phyloP scores from a whole-genome alignment of 768 basidiomycete genomes.

The Leucogyrophana mollusca region DNA sequence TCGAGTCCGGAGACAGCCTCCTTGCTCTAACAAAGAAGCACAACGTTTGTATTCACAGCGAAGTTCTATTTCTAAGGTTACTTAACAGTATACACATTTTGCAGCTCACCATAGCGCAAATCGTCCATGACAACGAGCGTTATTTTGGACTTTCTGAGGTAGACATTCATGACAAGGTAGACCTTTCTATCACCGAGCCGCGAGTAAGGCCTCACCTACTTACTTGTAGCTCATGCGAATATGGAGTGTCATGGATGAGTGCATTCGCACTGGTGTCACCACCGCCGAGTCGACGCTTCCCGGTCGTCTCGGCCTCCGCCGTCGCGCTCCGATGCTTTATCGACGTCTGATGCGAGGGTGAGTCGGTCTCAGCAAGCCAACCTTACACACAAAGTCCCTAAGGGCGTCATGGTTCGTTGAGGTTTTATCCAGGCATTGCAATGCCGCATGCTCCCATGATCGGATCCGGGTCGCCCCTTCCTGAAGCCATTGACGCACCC shows the following conservation, averaged over 20 bases:
- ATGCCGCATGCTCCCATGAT: slow-evolving; percentile 36
- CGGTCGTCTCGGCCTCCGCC: slow-evolving; percentile 74
- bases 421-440: slow-evolving; percentile 52
- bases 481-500: slow-evolving; percentile 24
- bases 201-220: background rate
- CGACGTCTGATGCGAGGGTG: slow-evolving; percentile 88
- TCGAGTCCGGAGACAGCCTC: slow-evolving; percentile 73
- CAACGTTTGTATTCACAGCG: slow-evolving; percentile 69
- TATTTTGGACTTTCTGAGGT: slow-evolving; percentile 75
- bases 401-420: background rate
- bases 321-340: slow-evolving; percentile 89
- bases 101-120: slow-evolving; percentile 91
- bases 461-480: slow-evolving; percentile 19
- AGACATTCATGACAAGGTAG: slow-evolving; percentile 72
- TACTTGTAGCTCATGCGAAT: slow-evolving; percentile 60
- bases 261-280: slow-evolving; percentile 84
- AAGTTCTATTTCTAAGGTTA: too few species aligned
- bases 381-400: too few species aligned
- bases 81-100: slow-evolving; percentile 2
- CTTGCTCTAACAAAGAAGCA: slow-evolving; percentile 74
- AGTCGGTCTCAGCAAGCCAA: too few species aligned
- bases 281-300: slow-evolving; percentile 78
- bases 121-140: slow-evolving; percentile 90
- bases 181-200: slow-evolving; percentile 1
- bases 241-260: slow-evolving; percentile 92